These are phyloP conservation scores for Rhynchospora pubera DNA, from an alignment of 176 grass and related monocot species.

Conservation along the genomic window DNA sequence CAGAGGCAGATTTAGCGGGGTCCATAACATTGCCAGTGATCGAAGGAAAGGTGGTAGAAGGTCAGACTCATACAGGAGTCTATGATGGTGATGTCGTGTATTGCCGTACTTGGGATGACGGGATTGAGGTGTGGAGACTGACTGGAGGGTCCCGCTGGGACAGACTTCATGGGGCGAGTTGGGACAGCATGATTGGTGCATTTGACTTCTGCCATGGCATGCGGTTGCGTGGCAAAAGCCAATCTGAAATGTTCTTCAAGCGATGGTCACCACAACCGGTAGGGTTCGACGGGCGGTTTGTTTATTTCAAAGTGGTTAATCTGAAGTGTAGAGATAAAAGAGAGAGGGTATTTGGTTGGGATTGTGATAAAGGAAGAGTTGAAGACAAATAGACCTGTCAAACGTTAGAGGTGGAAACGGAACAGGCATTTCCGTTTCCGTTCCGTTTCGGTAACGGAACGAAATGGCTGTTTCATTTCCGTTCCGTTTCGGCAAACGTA, in stretches of 20 bases:
- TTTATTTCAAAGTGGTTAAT: not conserved
- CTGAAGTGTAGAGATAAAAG: not conserved
- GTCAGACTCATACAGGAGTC: not conserved
- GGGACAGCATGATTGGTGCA: not conserved
- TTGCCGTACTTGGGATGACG: not conserved
- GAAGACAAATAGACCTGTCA: too few species aligned
- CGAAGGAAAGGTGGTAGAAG: not conserved
- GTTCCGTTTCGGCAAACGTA: too few species aligned
- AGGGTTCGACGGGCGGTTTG: not conserved
- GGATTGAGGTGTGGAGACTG: too few species aligned
- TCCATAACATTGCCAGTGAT: not conserved
- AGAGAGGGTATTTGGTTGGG: not conserved
- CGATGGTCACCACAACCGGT: not conserved
- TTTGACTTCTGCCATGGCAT: not conserved
- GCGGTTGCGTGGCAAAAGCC: not conserved
- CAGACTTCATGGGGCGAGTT: not conserved
- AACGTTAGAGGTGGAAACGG: too few species aligned
- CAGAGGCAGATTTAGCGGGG: not conserved
- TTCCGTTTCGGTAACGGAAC: too few species aligned
- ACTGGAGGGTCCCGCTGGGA: too few species aligned
- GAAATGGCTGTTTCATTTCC: too few species aligned
- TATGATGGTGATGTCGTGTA: not conserved
- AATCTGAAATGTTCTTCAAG: not conserved
- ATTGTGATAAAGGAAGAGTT: not conserved
- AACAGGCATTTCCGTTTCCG: too few species aligned